phyloP scores from a whole-genome alignment of 2,329 filamentous ascomycete species.

The Aspergillus ruber region DNA sequence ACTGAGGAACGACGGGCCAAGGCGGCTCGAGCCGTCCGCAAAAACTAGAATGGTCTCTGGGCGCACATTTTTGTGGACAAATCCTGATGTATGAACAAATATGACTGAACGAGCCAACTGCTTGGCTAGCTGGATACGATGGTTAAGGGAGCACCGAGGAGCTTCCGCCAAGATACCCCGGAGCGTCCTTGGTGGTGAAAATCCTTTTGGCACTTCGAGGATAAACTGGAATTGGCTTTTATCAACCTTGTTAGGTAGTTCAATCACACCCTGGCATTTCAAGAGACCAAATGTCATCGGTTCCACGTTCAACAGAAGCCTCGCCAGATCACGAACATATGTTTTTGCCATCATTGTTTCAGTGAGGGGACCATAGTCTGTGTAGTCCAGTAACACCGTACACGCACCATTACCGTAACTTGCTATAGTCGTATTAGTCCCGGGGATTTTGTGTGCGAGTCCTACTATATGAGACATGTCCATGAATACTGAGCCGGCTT shows the following conservation, averaged over 20 bases:
- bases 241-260: slow-evolving; percentile 6
- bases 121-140: slow-evolving; percentile 24
- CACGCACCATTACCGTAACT: background rate
- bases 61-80: slow-evolving; percentile 33
- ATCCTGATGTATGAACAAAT: slow-evolving; percentile 20
- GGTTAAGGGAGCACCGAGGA: slow-evolving; percentile 16
- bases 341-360: slow-evolving; percentile 2
- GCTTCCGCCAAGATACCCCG: slow-evolving; percentile 12
- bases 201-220: background rate
- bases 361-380: background rate
- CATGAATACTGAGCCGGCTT: background rate
- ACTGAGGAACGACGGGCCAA: slow-evolving; percentile 34
- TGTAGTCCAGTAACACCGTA: background rate
- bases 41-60: slow-evolving; percentile 28
- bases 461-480: background rate
- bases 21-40: slow-evolving; percentile 5
- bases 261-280: slow-evolving; percentile 12
- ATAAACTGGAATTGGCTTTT: slow-evolving; percentile 4
- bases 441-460: background rate
- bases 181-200: slow-evolving; percentile 4
- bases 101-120: slow-evolving; percentile 21
- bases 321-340: slow-evolving; percentile 16
- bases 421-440: background rate
- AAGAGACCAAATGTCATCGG: slow-evolving; percentile 15
- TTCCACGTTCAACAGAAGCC: slow-evolving; percentile 9